Conservation (phyloP, 192 early-diverging fungal genomes). For the Linnemannia zychae region DNA sequence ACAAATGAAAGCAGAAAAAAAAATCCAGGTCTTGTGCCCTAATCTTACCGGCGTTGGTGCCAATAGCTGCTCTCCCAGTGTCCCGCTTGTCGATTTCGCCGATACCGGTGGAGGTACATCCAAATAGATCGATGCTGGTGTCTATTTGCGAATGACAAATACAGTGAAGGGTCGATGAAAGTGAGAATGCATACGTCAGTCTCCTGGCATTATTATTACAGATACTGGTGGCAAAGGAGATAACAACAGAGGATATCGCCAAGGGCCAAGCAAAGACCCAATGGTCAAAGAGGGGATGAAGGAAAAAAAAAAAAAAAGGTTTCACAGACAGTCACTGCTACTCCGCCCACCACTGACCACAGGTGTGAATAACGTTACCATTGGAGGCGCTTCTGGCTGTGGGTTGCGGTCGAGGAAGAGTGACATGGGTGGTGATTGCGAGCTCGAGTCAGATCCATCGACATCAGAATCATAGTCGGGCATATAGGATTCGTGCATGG, state of each 20-base stretch:
- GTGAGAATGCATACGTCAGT: neutral
- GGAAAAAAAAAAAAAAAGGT: conserved; percentile 26
- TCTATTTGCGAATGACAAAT: conserved; percentile 43
- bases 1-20: neutral
- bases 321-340: conserved; percentile 30
- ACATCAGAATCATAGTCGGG: conserved; percentile 47
- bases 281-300: too few relatives aligned
- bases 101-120: conserved; percentile 55
- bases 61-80: conserved; percentile 63
- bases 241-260: neutral
- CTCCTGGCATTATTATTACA: neutral
- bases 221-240: conserved; percentile 27
- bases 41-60: conserved; percentile 58
- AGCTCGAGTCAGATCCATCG: conserved; percentile 42
- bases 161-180: neutral
- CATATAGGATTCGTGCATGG: conserved; percentile 32
- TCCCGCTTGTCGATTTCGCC: conserved; percentile 43
- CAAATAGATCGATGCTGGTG: conserved; percentile 67
- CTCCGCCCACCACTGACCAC: neutral
- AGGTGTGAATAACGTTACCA: conserved; percentile 30
- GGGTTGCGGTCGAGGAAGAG: conserved; percentile 47
- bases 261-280: neutral
- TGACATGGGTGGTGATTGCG: conserved; percentile 53
- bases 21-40: neutral
- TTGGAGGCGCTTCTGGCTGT: conserved; percentile 28